Conservation (phyloP, 331 rosid genomes). For the Prunus yedoensis region DNA sequence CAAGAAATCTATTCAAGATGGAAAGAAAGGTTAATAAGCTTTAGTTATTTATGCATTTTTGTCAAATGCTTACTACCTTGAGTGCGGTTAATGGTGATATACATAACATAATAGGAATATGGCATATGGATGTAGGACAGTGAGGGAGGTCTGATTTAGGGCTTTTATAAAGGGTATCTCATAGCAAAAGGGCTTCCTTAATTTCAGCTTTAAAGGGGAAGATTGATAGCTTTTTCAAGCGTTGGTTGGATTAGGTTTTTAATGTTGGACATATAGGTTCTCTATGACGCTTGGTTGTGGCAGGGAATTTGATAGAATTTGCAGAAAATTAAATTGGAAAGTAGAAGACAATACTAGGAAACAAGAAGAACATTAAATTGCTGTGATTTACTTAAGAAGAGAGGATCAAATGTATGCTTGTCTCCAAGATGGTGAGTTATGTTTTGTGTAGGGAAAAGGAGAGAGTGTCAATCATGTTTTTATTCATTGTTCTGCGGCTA, state of each 20-base stretch:
- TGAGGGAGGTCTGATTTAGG: background rate
- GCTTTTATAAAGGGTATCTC: background rate
- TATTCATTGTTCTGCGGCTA: too few species aligned
- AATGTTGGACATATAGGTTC: background rate
- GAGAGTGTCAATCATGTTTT: too few species aligned
- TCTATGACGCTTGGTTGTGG: too few species aligned
- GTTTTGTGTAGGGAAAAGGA: too few species aligned
- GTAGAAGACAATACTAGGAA: too few species aligned
- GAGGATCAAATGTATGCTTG: too few species aligned
- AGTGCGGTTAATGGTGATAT: background rate
- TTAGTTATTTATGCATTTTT: conserved; percentile 16
- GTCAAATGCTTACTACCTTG: conserved; percentile 1
- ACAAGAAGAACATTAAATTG: too few species aligned
- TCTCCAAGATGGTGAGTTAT: too few species aligned
- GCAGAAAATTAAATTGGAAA: too few species aligned
- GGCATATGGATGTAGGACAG: background rate
- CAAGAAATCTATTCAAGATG: conserved; percentile 38
- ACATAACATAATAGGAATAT: conserved; percentile 2
- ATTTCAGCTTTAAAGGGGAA: background rate
- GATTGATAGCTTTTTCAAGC: background rate
- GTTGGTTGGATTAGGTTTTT: background rate
- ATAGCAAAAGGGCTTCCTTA: background rate
- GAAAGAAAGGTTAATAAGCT: conserved; percentile 60
- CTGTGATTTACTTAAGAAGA: too few species aligned
- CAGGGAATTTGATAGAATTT: too few species aligned